Evolutionary conservation across 768 basidiomycete species (phyloP).

Genomic region (Agaricus subrufescens): DNA sequence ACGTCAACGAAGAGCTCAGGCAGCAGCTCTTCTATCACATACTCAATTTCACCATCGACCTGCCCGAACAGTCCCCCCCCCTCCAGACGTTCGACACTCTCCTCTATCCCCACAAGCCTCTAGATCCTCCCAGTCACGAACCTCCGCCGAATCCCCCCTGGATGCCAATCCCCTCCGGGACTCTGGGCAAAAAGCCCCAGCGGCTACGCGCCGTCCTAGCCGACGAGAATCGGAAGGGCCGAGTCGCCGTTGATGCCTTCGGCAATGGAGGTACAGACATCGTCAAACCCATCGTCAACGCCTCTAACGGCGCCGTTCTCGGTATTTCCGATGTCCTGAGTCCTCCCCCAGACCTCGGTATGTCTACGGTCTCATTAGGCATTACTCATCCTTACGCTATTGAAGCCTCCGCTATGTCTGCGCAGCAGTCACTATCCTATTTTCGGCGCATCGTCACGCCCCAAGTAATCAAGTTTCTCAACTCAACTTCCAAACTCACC

Average conservation of each 20-base stretch:
- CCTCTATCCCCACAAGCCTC: conserved; percentile 58
- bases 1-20: conserved; percentile 76
- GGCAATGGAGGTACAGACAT: conserved; percentile 71
- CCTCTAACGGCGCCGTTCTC: conserved; percentile 73
- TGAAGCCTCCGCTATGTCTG: conserved; percentile 56
- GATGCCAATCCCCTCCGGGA: conserved; percentile 80
- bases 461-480: conserved; percentile 52
- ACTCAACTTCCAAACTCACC: conserved; percentile 69
- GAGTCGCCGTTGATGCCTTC: conserved; percentile 73
- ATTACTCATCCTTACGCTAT: conserved; percentile 5
- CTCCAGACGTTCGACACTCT: conserved; percentile 52
- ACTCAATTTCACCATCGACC: conserved; percentile 70
- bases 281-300: conserved; percentile 51
- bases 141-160: conserved; percentile 80
- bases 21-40: conserved; percentile 95
- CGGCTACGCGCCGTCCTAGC: conserved; percentile 59
- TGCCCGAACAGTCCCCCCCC: conserved; percentile 30
- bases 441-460: conserved; percentile 68
- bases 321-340: conserved; percentile 73
- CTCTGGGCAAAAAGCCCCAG: conserved; percentile 80
- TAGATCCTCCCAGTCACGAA: conserved; percentile 58
- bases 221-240: conserved; percentile 38
- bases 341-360: conserved; percentile 72
- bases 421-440: conserved; percentile 63
- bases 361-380: conserved; percentile 18